Evolutionary conservation across 2,329 filamentous ascomycete genomes (phyloP).

Genomic region (Calonectria henricotiae): DNA sequence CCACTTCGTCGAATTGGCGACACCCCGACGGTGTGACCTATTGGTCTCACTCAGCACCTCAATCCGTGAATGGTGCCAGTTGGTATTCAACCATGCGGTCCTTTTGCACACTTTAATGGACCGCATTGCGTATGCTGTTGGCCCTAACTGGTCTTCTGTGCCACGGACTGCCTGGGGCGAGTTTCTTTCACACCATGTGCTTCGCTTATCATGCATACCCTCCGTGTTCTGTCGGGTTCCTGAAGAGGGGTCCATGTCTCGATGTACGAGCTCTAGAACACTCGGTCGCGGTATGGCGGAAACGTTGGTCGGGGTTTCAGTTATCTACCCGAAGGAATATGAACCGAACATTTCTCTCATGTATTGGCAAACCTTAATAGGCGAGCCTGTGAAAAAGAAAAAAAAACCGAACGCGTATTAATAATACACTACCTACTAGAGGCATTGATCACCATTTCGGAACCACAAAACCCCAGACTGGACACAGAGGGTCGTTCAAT

Average conservation of each 20-base stretch:
- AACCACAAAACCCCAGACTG: not conserved
- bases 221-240: not conserved
- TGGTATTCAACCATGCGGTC: not conserved
- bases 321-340: not conserved
- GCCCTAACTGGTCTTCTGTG: no score
- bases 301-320: conserved; percentile 13
- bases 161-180: not conserved
- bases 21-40: not conserved
- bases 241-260: conserved; percentile 2
- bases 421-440: no score
- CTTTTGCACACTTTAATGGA: not conserved
- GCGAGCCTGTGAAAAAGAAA: not conserved
- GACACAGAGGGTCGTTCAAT: not conserved
- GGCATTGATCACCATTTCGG: not conserved
- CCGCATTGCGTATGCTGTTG: not conserved
- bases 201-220: not conserved
- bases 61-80: not conserved
- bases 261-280: not conserved
- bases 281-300: not conserved
- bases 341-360: not conserved
- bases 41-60: not conserved
- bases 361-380: not conserved
- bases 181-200: not conserved
- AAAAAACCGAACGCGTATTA: not conserved
- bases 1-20: not conserved